Conservation (phyloP, 768 basidiomycete genomes). For the Sporobolomyces roseus region DNA sequence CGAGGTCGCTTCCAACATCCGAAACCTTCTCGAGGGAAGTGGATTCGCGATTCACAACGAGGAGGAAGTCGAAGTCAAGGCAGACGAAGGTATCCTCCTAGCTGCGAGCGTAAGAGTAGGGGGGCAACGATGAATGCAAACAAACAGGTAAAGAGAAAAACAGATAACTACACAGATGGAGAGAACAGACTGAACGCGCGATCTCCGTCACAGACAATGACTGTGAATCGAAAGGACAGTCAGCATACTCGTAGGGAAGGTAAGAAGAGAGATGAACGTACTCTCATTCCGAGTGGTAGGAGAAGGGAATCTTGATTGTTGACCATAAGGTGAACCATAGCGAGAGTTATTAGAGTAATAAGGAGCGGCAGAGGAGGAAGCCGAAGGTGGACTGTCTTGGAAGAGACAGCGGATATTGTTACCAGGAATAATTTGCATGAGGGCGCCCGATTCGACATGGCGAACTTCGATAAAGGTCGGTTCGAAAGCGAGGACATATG, state of each 20-base stretch:
- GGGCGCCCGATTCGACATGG: constrained; percentile 83
- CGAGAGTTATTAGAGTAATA: constrained; percentile 26
- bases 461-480: constrained; percentile 94
- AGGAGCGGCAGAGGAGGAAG: constrained; percentile 57
- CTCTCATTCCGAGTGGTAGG: constrained; percentile 26
- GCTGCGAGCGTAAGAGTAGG: neutral
- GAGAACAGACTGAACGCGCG: constrained; percentile 28
- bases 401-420: constrained; percentile 79
- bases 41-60: constrained; percentile 67
- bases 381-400: constrained; percentile 84
- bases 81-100: constrained; percentile 70
- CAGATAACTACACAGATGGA: neutral
- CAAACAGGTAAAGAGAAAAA: neutral
- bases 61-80: constrained; percentile 65
- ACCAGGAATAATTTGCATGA: constrained; percentile 72
- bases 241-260: neutral
- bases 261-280: neutral
- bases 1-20: constrained; percentile 67
- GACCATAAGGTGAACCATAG: constrained; percentile 28
- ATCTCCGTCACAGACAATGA: constrained; percentile 37
- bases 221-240: neutral
- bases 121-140: neutral
- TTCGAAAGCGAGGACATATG: constrained; percentile 94
- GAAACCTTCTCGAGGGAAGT: constrained; percentile 65
- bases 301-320: constrained; percentile 1